Base-by-base conservation (phyloP, 768 basidiomycete species). In the Collybia nuda region DNA sequence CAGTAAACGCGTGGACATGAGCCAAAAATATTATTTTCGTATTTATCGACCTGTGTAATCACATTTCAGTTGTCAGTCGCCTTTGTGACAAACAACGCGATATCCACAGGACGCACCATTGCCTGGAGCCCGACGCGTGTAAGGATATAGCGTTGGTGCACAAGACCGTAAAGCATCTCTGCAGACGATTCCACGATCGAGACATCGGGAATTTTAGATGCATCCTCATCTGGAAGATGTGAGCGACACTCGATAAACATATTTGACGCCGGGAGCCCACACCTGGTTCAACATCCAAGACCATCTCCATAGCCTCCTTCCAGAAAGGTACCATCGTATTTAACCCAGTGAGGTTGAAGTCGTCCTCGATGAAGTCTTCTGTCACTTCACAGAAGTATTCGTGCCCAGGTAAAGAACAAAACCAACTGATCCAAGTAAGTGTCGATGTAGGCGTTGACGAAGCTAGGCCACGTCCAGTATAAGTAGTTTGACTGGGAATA, bases 231-330 rank as follows among this genome's bases (percentile, higher is more conserved):
- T 88, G 40, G 9, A 37, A 17, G 24, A 39, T 43, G 41, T 56
- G 48, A 57, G 48, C 29, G 23, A 40, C 14, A 14, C 40, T 41
- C 15, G 47, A 26, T 23, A 26, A 24, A 28, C 22, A 23, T 42
- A 23, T 32, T 17, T 41, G 12, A 21, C 29, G 28, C 29, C 28
- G 37, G 39, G 22, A 42, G 47, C 58, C 57, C 86, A 67, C 66
- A 95, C 96, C 94, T 76, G 97, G 93, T 71, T 99, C 97, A 47
- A 98, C 96, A 72, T 99, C 97, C 57, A 99, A 71, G 14, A 99
- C 93, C 97, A 99, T 99, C 74, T 99, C 97, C 88, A 99, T 90
- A 40, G 97, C 97, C 68, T 99, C 97, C 68, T 98, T 98, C 93
- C 96, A 99, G 67, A 99, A 99, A 6, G 97, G 97, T 15, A 98